Base-by-base conservation (phyloP, 805 yeast species). In the Yarrowia bubula region DNA sequence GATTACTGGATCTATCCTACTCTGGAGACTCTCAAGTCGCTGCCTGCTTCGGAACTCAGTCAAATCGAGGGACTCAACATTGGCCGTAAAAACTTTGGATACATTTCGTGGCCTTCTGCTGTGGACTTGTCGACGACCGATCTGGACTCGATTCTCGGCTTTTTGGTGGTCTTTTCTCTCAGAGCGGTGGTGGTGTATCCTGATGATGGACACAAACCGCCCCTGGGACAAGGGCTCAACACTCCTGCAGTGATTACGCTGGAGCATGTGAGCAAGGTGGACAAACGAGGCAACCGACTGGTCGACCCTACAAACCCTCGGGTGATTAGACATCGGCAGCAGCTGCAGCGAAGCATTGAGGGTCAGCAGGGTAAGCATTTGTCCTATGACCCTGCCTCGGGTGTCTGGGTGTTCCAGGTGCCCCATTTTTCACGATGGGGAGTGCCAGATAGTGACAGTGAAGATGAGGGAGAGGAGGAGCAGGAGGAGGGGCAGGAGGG, bases 341-440 rank as follows among this genome's bases (percentile, higher is more conserved):
- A 70, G 43, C 70, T 76, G 31, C 80, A 79, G 55, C 78, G 78
- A 62, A 77, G 88, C 58, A 83, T 84, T 67, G 79, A 77, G 55
- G 76, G 80, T 69, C 81, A 79, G 38, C 96, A 92, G 6, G 90
- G 88, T 86, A 86, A 86, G 67, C 91, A 89, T 72, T 79, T 92
- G 13, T 87, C 92, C 4, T 92, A 87, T 72, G 92, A 89, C 70
- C 91, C 92, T 3, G 80, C 86, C 33, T 83, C 84, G 5, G 90
- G 90, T 39, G 75, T 83, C 4, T 92, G 92, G 91, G 85, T 87
- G 0, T 92, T 90, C 75, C 83, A 80, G 70, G 97, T 92, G 8
- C 86, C 88, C 69, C 99, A 95, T 77, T 95, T 95, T 72, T 91
- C 97, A 77, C 84, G 89, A 6, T 95, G 98, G 97, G 98, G 98